Base-by-base conservation (phyloP, 2,329 filamentous ascomycete species). In the Nemania sp. region DNA sequence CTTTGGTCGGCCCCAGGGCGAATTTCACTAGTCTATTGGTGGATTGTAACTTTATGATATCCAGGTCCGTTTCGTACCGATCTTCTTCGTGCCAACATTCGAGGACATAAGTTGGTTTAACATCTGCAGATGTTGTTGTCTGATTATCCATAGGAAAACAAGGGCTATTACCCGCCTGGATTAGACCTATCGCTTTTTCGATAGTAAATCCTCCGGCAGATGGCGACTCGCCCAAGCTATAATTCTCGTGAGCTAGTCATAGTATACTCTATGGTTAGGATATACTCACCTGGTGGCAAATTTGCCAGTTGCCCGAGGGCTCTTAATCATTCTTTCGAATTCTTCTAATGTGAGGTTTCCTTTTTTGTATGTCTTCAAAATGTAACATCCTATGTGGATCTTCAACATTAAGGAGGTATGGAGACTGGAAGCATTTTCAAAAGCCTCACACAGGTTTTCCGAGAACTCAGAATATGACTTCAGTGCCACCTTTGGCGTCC, bases 301-400 rank as follows among this genome's bases (percentile, higher is more conserved):
- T 34, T 46, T 53, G 47, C 66, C 67, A 20, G 54, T 54, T 10
- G 67, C 66, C 11, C 67, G 62, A 1, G 68, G 65, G 20, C 65
- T 57, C 50, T 49, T 67, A 29, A 70, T 53, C 65, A 72, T 68
- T 10, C 11, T 20, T 49, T 65, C 61, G 32, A 71, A 72, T 5
- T 64, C 57, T 2, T 55, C 45, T 34, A 69, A 64, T 6, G 49
- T 55, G 47, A 64, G 66, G 6, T 49, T 51, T 12, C 60, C 62
- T 29, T 17, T 45, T 12, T 52, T 65, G 29, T 68, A 69, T 5
- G 35, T 51, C 40, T 49, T 47, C 9, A 71, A 57, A 20, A 65
- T 51, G 42, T 58, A 70, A 13, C 63, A 39, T 7, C 70, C 70
- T 13, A 72, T 42, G 25, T 63, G 54, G 10, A 67, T 45, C 39